Conservation (phyloP, 2,329 filamentous ascomycete genomes). For the Dothiorella sarmentorum region DNA sequence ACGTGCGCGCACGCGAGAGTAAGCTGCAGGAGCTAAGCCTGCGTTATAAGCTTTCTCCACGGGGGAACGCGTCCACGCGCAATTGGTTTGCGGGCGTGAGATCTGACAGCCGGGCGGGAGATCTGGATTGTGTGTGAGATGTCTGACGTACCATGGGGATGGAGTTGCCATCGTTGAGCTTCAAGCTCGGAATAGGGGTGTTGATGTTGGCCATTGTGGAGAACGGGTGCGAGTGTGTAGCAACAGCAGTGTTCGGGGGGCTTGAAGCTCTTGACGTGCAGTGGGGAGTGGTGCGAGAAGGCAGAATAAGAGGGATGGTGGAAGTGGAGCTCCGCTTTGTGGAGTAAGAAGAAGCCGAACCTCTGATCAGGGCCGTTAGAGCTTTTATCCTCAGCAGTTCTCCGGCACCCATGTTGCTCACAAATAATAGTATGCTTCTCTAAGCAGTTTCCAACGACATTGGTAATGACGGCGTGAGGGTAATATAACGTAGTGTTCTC, state of each 20-base stretch:
- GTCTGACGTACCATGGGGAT: conserved; percentile 59
- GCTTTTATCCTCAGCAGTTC: background rate
- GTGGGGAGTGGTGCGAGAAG: background rate
- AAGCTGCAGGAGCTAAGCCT: background rate
- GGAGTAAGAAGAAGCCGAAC: background rate
- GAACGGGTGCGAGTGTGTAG: background rate
- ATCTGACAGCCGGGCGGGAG: no score
- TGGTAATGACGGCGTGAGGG: no score
- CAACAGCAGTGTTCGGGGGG: background rate
- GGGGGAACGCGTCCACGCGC: no score
- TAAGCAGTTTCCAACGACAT: background rate
- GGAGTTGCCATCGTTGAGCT: conserved; percentile 69
- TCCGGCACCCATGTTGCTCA: background rate
- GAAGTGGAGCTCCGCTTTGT: conserved; percentile 1
- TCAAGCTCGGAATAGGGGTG: conserved; percentile 56
- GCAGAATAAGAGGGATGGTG: background rate
- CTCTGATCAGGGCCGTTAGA: background rate
- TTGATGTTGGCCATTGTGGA: conserved; percentile 41
- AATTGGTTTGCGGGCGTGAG: background rate
- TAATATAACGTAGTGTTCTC: no score
- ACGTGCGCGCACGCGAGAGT: background rate
- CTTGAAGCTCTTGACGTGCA: background rate
- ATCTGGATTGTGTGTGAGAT: background rate
- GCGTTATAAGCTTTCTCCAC: background rate
- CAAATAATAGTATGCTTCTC: background rate